These are phyloP conservation scores for Boletus tomentosulus DNA, from an alignment of 768 basidiomycete genomes.

Conservation along the genomic window DNA sequence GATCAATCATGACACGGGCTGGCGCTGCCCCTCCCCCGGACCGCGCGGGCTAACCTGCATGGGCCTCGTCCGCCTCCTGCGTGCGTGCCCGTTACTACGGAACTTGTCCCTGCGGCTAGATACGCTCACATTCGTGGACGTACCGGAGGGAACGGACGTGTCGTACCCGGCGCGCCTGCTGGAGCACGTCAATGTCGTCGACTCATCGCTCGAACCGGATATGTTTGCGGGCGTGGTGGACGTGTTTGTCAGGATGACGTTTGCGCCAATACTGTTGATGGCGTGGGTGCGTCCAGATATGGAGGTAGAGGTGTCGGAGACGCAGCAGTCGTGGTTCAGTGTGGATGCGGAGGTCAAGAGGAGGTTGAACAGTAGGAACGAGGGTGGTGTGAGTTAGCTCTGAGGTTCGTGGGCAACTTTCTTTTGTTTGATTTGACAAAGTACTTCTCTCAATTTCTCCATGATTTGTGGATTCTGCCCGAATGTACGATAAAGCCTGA, in stretches of 20 bases:
- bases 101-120: neutral
- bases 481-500: too few relatives aligned
- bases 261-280: neutral
- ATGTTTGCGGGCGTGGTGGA: neutral
- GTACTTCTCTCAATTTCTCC: too few relatives aligned
- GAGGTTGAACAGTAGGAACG: neutral
- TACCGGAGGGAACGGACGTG: slow-evolving; percentile 4
- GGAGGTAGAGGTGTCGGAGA: neutral
- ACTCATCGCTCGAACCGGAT: neutral
- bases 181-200: neutral
- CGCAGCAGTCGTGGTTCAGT: neutral
- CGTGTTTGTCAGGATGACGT: neutral
- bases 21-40: neutral
- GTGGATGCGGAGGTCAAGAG: neutral
- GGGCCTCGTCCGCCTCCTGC: slow-evolving; percentile 5
- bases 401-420: neutral
- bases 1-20: slow-evolving; percentile 1
- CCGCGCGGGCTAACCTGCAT: neutral
- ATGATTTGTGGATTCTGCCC: neutral
- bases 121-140: neutral
- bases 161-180: neutral
- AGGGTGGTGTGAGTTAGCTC: neutral
- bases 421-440: neutral
- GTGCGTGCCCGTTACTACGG: neutral
- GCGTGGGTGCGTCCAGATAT: neutral